These are phyloP conservation scores for Heterobasidion irregulare DNA, from an alignment of 1,284 basidiomycete genomes.

Conservation along the genomic window DNA sequence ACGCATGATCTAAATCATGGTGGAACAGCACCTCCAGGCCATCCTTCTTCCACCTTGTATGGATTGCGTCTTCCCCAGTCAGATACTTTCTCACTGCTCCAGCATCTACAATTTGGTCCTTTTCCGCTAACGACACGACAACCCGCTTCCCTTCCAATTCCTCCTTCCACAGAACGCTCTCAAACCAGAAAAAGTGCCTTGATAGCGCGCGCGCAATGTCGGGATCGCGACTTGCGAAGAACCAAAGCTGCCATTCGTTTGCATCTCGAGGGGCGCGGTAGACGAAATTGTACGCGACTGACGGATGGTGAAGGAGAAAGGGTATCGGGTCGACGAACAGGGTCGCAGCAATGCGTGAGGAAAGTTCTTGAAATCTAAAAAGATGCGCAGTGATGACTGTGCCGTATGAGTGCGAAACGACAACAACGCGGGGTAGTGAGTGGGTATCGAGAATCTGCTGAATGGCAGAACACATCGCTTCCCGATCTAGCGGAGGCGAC, in stretches of 20 bases:
- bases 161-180: slow-evolving; percentile 52
- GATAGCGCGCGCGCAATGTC: slow-evolving; percentile 51
- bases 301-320: slow-evolving; percentile 50
- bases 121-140: slow-evolving; percentile 39
- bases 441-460: slow-evolving; percentile 34
- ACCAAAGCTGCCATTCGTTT: slow-evolving; percentile 63
- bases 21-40: slow-evolving; percentile 44
- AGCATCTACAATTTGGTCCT: slow-evolving; percentile 52
- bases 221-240: slow-evolving; percentile 53
- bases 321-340: slow-evolving; percentile 58
- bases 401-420: slow-evolving; percentile 57
- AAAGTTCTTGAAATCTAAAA: slow-evolving; percentile 24
- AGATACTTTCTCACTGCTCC: slow-evolving; percentile 42
- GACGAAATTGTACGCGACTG: slow-evolving; percentile 57
- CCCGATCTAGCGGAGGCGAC: slow-evolving; percentile 30
- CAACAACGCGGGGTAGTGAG: slow-evolving; percentile 30
- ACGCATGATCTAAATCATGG: slow-evolving; percentile 45
- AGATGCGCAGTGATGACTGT: slow-evolving; percentile 46
- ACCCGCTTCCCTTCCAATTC: slow-evolving; percentile 30
- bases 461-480: slow-evolving; percentile 28
- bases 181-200: slow-evolving; percentile 57
- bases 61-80: slow-evolving; percentile 29
- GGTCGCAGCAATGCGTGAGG: slow-evolving; percentile 28
- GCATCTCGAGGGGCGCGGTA: slow-evolving; percentile 44
- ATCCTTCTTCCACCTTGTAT: slow-evolving; percentile 25